Percentiles rank a stretch among this genome's conserved stretches.
phyloP scores from a whole-genome alignment of 2,329 filamentous ascomycete genomes.

The Decorospora gaudefroyi region DNA sequence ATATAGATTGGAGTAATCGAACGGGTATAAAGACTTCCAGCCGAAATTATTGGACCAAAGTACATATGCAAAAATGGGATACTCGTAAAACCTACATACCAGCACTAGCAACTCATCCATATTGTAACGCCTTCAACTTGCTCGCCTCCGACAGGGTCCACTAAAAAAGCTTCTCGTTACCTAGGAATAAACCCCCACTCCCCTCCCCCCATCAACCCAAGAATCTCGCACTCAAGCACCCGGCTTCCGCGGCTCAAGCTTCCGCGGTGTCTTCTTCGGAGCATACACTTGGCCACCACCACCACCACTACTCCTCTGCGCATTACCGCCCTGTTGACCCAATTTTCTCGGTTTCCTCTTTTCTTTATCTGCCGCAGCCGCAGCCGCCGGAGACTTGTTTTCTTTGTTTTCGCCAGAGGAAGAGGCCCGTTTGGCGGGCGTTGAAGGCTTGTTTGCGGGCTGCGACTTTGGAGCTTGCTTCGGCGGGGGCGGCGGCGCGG shows the following conservation, averaged over 20 bases:
- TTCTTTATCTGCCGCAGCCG: constrained; percentile 12
- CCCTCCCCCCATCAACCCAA: background rate
- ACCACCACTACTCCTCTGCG: constrained; percentile 1
- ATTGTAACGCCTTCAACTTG: too few relatives aligned
- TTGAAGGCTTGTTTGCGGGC: constrained; percentile 13
- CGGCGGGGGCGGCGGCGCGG: constrained; percentile 1
- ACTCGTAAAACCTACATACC: too few relatives aligned
- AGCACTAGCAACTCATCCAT: too few relatives aligned
- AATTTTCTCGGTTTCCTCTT: constrained; percentile 37
- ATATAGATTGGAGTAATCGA: too few relatives aligned
- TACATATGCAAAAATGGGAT: too few relatives aligned
- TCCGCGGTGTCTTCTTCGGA: constrained; percentile 30
- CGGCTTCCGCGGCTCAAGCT: constrained; percentile 31
- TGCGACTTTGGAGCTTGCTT: constrained; percentile 15
- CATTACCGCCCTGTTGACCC: constrained; percentile 16
- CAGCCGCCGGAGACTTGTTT: constrained; percentile 17
- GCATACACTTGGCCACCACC: background rate
- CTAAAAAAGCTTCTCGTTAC: too few relatives aligned
- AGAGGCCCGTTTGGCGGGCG: constrained; percentile 11
- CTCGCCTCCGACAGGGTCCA: too few relatives aligned
- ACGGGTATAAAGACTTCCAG: too few relatives aligned
- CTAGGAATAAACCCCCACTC: background rate
- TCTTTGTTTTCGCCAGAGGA: constrained; percentile 22
- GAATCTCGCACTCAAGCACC: constrained; percentile 5
- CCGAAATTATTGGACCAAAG: too few relatives aligned